Conservation (phyloP, 192 early-diverging fungal genomes). For the Coemansia sp. region DNA sequence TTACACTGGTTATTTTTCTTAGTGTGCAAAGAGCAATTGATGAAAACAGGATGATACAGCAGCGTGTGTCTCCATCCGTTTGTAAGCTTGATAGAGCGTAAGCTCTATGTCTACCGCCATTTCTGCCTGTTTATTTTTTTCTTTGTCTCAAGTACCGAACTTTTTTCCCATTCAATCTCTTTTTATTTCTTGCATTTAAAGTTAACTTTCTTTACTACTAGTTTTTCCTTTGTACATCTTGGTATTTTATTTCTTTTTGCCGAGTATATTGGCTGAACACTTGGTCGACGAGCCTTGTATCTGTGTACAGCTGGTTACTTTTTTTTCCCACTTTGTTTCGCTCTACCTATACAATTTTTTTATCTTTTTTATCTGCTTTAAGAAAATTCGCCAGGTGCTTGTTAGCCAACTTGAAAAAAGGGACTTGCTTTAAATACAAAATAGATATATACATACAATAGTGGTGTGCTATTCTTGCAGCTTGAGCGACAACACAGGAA, state of each 20-base stretch:
- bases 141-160: not conserved
- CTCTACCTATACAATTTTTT: not conserved
- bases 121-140: not conserved
- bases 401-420: not conserved
- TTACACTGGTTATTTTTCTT: too few relatives aligned
- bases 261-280: not conserved
- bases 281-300: too few relatives aligned
- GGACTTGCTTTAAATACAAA: not conserved
- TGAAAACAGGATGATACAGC: too few relatives aligned
- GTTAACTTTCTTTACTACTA: not conserved
- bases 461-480: not conserved
- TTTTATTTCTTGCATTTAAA: not conserved
- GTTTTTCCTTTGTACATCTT: not conserved
- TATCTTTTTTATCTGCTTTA: slow-evolving; percentile 1
- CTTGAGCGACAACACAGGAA: not conserved
- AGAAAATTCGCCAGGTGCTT: not conserved
- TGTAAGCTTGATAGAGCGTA: too few relatives aligned
- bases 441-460: not conserved
- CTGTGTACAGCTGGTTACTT: not conserved
- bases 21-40: too few relatives aligned
- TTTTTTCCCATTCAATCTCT: slow-evolving; percentile 2
- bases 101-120: too few relatives aligned
- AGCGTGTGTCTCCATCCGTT: too few relatives aligned
- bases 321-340: not conserved
- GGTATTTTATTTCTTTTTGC: not conserved